Evolutionary conservation across 176 grass and related monocot species (phyloP).

Genomic region (Avena atlantica): DNA sequence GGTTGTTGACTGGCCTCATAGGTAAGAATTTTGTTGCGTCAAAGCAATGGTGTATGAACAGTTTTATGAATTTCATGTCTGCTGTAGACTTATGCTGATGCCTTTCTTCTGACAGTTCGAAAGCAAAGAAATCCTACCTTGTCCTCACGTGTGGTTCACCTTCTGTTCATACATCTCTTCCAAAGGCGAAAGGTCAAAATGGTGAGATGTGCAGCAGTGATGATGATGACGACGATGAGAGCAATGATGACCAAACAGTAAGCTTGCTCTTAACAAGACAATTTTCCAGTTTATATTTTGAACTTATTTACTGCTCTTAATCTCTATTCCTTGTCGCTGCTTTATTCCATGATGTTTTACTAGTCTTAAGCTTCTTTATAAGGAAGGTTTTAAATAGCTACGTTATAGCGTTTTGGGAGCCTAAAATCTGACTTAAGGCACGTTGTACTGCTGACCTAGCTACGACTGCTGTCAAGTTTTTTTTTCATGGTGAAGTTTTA

Average conservation of each 20-base stretch:
- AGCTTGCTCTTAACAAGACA: constrained; percentile 16
- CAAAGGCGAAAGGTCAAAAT: constrained; percentile 85
- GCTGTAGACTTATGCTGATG: constrained; percentile 19
- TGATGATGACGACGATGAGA: constrained; percentile 36
- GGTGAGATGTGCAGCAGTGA: constrained; percentile 84
- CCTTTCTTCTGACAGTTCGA: constrained; percentile 66
- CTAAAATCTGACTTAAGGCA: not conserved
- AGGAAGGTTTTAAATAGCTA: not conserved
- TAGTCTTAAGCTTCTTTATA: not conserved
- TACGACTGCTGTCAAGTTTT: not conserved
- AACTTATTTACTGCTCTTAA: constrained; percentile 17
- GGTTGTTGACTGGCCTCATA: constrained; percentile 95
- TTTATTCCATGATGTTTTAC: not conserved
- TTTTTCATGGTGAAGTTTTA: not conserved
- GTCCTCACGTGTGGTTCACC: constrained; percentile 92
- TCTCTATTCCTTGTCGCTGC: not conserved
- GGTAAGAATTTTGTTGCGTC: constrained; percentile 45
- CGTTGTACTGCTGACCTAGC: not conserved
- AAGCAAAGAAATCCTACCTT: constrained; percentile 96
- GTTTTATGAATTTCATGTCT: constrained; percentile 3
- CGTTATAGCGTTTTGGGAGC: not conserved
- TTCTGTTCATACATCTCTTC: constrained; percentile 68
- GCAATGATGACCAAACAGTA: constrained; percentile 69
- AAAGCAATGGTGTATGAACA: not conserved
- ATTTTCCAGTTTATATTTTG: constrained; percentile 5